Base-by-base conservation (phyloP, 2,329 filamentous ascomycete species). In the Fusarium continuum region DNA sequence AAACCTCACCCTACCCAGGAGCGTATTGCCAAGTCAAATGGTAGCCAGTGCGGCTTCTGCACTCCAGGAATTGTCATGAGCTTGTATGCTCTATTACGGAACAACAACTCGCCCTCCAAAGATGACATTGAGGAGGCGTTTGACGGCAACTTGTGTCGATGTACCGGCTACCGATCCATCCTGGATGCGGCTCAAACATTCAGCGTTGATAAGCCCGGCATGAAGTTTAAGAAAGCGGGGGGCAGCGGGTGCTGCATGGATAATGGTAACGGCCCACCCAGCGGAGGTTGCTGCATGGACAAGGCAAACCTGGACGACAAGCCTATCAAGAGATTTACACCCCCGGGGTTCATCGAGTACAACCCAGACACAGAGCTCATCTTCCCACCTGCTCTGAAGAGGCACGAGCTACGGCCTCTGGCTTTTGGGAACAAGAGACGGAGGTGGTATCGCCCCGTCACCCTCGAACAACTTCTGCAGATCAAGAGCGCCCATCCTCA, bases 41-140 rank as follows among this genome's bases (percentile, higher is more conserved):
- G 95, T 43, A 96, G 92, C 68, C 94, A 99, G 76, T 99, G 85
- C 57, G 85, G 93, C 1, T 99, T 99, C 78, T 99, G 95, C 73
- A 98, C 95, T 0, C 95, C 95, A 5, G 95, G 95, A 3, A 98
- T 99, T 71, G 93, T 98, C 62, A 98, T 98, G 91, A 97, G 93
- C 75, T 78, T 98, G 52, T 99, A 99, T 76, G 95, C 95, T 6
- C 82, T 98, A 38, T 82, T 99, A 26, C 86, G 95, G 57, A 98
- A 98, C 72, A 91, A 93, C 66, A 82, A 88, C 5, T 83, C 83
- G 17, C 93, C 94, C 0, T 88, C 87, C 4, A 87, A 94, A 71
- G 86, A 92, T 67, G 91, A 96, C 25, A 85, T 98, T 28, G 95
- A 99, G 76, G 95, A 98, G 78, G 93, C 94, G 0, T 98, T 98